Evolutionary conservation across 352 stramenopile species (phyloP), one percentile per base, ranked within the genome.

Genomic region (Globisporangium splendens): DNA sequence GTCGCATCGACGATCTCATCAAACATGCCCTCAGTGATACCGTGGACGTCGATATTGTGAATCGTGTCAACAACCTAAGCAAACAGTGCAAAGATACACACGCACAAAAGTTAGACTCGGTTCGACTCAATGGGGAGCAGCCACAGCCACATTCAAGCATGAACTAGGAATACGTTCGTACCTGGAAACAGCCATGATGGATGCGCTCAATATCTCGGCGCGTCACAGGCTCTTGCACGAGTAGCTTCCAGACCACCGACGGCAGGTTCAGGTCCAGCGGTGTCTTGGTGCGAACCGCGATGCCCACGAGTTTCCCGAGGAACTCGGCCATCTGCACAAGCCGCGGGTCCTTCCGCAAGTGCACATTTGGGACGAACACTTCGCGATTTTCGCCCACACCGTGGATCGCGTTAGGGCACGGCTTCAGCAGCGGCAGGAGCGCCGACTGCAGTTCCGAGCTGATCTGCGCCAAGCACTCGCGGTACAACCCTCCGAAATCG

Each of bases 271-370:
- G 62, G 42, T 96, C 91, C 14, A 98, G 72, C 50, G 90, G 94
- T 28, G 94, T 96, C 74, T 97, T 97, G 18, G 89, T 96, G 42
- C 95, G 89, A 35, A 98, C 86, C 20, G 91, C 91, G 47, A 98
- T 91, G 20, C 94, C 95, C 58, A 97, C 96, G 17, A 98, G 75
- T 61, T 98, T 97, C 15, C 95, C 95, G 14, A 98, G 75, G 61
- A 98, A 98, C 58, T 96, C 84, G 41, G 93, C 91, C 92, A 98
- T 98, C 21, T 88, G 73, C 0, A 95, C 65, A 8, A 85, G 72
- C 12, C 75, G 70, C 17, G 72, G 57, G 48, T 86, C 72, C 17
- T 59, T 65, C 28, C 73, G 70, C 20, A 88, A 51, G 43, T 90
- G 77, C 2, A 77, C 72, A 46, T 93, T 94, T 0, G 84, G 84